phyloP scores from a whole-genome alignment of 441 rosid genomes.

The Gossypium aridum region DNA sequence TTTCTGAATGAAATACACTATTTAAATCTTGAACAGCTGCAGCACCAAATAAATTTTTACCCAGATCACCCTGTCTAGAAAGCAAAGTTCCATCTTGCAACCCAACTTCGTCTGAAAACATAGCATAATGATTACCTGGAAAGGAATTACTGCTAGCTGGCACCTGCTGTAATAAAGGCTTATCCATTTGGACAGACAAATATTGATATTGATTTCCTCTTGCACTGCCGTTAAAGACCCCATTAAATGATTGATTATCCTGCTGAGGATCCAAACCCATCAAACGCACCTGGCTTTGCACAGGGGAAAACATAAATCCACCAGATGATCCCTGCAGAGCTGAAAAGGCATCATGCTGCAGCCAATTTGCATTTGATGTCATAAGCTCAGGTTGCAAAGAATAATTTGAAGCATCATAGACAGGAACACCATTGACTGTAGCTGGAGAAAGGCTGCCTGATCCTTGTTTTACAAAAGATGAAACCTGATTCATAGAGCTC shows the following conservation, averaged over 20 bases:
- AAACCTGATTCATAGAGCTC: slow-evolving; percentile 41
- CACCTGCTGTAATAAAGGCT: slow-evolving; percentile 34
- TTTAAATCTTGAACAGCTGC: slow-evolving; percentile 36
- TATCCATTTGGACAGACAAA: slow-evolving; percentile 45
- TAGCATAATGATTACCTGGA: slow-evolving; percentile 38
- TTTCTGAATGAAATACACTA: slow-evolving; percentile 37
- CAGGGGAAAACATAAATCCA: slow-evolving; percentile 51
- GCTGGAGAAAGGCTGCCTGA: slow-evolving; percentile 34
- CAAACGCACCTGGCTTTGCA: slow-evolving; percentile 45
- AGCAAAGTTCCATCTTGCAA: slow-evolving; percentile 36
- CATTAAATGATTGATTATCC: slow-evolving; percentile 62
- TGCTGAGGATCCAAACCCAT: slow-evolving; percentile 54
- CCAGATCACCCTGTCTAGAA: slow-evolving; percentile 44
- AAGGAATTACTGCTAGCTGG: slow-evolving; percentile 44
- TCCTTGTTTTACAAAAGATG: slow-evolving; percentile 40
- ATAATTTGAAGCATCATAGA: slow-evolving; percentile 53
- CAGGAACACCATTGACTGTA: slow-evolving; percentile 55
- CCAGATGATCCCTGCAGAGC: slow-evolving; percentile 48
- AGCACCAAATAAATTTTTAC: slow-evolving; percentile 29
- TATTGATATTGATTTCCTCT: slow-evolving; percentile 36
- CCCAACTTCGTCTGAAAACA: slow-evolving; percentile 36
- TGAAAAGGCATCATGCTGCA: slow-evolving; percentile 42
- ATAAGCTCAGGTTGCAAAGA: slow-evolving; percentile 54
- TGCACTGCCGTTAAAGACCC: slow-evolving; percentile 46
- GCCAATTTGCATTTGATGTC: slow-evolving; percentile 54